Conservation (phyloP, 805 yeast species). For the Suhomyces prunicola region DNA sequence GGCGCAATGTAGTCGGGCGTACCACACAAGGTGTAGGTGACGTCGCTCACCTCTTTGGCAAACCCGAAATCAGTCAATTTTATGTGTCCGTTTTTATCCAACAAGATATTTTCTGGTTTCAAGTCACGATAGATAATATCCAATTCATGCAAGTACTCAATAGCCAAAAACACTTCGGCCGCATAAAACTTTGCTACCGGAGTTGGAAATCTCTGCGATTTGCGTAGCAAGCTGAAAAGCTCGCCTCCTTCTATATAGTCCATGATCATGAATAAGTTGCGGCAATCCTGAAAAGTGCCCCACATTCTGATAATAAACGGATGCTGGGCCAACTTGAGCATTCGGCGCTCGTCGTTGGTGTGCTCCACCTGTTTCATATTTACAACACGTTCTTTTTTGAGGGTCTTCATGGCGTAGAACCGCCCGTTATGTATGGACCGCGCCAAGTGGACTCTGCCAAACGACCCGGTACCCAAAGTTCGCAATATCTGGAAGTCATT, state of each 20-base stretch:
- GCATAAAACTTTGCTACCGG: constrained; percentile 65
- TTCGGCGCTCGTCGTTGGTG: constrained; percentile 60
- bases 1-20: constrained; percentile 67
- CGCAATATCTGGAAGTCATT: constrained; percentile 55
- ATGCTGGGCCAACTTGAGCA: constrained; percentile 56
- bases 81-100: constrained; percentile 59
- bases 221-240: constrained; percentile 52
- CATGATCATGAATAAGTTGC: constrained; percentile 59
- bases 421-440: constrained; percentile 57
- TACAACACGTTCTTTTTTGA: constrained; percentile 55
- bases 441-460: constrained; percentile 59
- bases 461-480: constrained; percentile 60
- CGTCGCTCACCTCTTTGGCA: constrained; percentile 59
- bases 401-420: constrained; percentile 57
- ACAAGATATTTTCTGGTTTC: constrained; percentile 58
- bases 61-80: constrained; percentile 62
- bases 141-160: constrained; percentile 57
- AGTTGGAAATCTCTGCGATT: constrained; percentile 57
- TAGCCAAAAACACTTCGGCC: constrained; percentile 57
- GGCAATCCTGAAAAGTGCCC: constrained; percentile 64
- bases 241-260: constrained; percentile 67
- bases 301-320: constrained; percentile 62
- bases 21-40: constrained; percentile 61
- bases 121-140: constrained; percentile 60
- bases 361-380: constrained; percentile 64